phyloP scores from a whole-genome alignment of 768 basidiomycete genomes.

The Trametes coccinea region DNA sequence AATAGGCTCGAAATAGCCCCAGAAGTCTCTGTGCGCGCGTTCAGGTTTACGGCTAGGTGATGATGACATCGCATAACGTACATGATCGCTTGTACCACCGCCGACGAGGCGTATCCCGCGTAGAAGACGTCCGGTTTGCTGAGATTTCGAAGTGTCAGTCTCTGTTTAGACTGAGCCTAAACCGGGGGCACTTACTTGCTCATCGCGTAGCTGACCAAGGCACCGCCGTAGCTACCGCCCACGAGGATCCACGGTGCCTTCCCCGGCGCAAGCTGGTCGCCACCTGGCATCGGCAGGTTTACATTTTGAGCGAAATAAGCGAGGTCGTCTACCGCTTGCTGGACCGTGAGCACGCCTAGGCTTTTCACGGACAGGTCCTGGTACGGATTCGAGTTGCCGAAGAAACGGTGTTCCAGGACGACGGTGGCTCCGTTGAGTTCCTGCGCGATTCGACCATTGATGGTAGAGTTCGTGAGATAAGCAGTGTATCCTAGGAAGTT shows the following conservation, averaged over 20 bases:
- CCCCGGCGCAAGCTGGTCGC: conserved; percentile 55
- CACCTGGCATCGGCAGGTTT: conserved; percentile 63
- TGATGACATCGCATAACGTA: neutral
- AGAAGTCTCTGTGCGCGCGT: conserved; percentile 43
- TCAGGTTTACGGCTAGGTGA: neutral
- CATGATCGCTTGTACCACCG: conserved; percentile 56
- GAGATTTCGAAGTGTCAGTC: neutral
- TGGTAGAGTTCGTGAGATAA: conserved; percentile 61
- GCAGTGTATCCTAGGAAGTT: conserved; percentile 30
- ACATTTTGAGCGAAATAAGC: conserved; percentile 67
- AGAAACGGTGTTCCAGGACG: conserved; percentile 73
- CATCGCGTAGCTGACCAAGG: conserved; percentile 60
- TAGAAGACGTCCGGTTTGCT: conserved; percentile 59
- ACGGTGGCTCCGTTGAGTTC: conserved; percentile 64
- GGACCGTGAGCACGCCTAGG: conserved; percentile 58
- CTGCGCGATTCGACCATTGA: conserved; percentile 64
- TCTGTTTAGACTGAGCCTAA: neutral
- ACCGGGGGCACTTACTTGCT: conserved; percentile 45
- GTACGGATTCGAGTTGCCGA: conserved; percentile 66
- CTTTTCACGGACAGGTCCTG: conserved; percentile 57
- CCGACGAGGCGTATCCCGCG: conserved; percentile 62
- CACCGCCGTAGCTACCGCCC: conserved; percentile 42
- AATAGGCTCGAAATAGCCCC: conserved; percentile 70
- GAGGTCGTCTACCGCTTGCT: conserved; percentile 71
- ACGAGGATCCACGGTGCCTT: conserved; percentile 40